Conservation (phyloP, 1,284 basidiomycete genomes). For the Heterobasidion parviporum region DNA sequence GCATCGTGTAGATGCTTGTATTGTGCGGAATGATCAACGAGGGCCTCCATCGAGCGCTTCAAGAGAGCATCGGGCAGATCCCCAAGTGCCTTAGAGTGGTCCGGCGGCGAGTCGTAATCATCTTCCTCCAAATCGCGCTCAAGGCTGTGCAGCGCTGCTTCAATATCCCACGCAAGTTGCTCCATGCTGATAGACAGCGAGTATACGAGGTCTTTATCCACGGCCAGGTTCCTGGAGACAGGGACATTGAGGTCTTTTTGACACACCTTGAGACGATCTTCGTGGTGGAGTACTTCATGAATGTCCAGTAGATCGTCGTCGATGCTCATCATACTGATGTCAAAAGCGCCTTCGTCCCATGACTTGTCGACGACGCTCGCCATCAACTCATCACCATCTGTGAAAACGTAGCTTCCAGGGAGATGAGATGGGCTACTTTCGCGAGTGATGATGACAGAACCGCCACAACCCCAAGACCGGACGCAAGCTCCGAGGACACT, state of each 20-base stretch:
- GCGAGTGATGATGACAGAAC: not conserved
- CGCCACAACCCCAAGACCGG: not conserved
- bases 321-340: too few relatives aligned
- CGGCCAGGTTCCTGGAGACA: not conserved
- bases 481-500: not conserved
- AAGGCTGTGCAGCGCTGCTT: not conserved
- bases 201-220: not conserved
- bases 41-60: not conserved
- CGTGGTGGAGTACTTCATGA: too few relatives aligned
- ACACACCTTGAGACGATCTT: not conserved
- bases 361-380: too few relatives aligned
- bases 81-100: not conserved
- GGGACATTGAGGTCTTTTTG: not conserved
- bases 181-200: not conserved
- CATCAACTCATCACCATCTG: too few relatives aligned
- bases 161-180: not conserved
- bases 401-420: not conserved
- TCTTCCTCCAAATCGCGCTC: not conserved
- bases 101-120: not conserved
- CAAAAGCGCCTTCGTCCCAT: too few relatives aligned
- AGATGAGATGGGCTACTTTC: not conserved
- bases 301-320: too few relatives aligned
- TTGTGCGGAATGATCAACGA: not conserved
- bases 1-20: too few relatives aligned
- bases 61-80: not conserved